Base-by-base conservation (phyloP, 495 filamentous ascomycete genomes). In the Massariosphaeria phaeospora region DNA sequence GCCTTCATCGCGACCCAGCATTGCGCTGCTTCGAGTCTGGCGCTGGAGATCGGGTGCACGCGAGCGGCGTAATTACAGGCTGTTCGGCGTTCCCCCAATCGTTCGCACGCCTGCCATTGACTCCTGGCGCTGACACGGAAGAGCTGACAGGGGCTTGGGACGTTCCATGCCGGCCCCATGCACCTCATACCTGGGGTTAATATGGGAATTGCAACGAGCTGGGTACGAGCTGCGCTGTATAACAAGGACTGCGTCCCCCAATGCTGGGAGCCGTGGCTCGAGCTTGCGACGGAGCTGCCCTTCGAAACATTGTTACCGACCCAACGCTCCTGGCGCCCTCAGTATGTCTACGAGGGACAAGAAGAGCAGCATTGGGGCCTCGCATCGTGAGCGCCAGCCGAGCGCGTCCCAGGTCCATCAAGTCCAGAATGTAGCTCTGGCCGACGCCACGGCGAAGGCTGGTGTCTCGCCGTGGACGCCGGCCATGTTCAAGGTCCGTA, bases 391-490 rank as follows among this genome's bases (percentile, higher is more conserved):
- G 42, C 30, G 27, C 21, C 55, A 27, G 21, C 30, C 23, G 13
- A 58, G 44, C 44, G 24, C 18, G 15, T 59, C 51, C 1, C 47
- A 59, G 18, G 23, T 63, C 23, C 55, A 52, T n/a, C 50, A 55
- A 20, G 63, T 66, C 12, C 61, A 63, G 31, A 66, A 66, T 64
- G 63, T 63, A 34, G 61, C 63, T 10, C 27, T 66, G 21, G 63
- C 60, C 1, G 57, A 66, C 61, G 63, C 60, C 25, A 63, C 55
- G 0, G 48, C 41, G 3, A 66, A 64, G 52, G 54, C 55, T 11
- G 21, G 26, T 2, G 48, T 61, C 10, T 49, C 40, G 29, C 61
- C 63, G 20, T 66, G 60, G 60, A 64, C 61, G 17, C 23, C 38
- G 31, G 25, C 45, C 8, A 66, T 66, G 63, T 64, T 64, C 44